Evolutionary conservation across 495 filamentous ascomycete species (phyloP).

Genomic region (Stereocaulon alpinum): DNA sequence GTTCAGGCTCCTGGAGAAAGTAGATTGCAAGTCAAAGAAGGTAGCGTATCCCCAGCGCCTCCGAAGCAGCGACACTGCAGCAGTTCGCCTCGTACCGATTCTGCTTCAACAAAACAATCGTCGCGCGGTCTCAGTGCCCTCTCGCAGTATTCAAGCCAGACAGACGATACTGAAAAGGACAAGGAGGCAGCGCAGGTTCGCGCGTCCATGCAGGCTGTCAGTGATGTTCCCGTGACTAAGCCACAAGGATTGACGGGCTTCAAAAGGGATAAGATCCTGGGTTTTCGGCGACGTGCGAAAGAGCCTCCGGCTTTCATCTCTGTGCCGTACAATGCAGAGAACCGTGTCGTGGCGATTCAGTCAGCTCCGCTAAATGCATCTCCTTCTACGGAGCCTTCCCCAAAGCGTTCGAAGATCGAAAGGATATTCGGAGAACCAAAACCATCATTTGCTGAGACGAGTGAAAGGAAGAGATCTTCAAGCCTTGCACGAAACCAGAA

Average conservation of each 20-base stretch:
- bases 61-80: neutral
- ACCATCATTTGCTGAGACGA: neutral
- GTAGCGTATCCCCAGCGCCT: neutral
- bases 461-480: slow-evolving; percentile 2
- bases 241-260: slow-evolving; percentile 2
- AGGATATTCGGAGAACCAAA: slow-evolving; percentile 3
- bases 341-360: neutral
- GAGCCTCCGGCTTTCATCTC: slow-evolving; percentile 10
- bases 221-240: neutral
- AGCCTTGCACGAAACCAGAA: neutral
- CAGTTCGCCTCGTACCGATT: neutral
- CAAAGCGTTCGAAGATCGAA: slow-evolving; percentile 7
- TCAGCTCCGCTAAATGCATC: slow-evolving; percentile 3
- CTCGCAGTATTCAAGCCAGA: slow-evolving; percentile 1
- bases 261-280: slow-evolving; percentile 16
- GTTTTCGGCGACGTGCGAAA: slow-evolving; percentile 14
- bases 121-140: neutral
- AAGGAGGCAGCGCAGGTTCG: neutral
- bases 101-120: slow-evolving; percentile 1
- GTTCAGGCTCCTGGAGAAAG: neutral
- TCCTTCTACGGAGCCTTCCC: neutral
- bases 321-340: slow-evolving; percentile 4
- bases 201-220: neutral
- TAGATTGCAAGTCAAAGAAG: neutral
- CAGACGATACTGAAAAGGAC: neutral